A percentile compares a stretch with the other conserved stretches of the same genome.
phyloP scores from a whole-genome alignment of 2,329 filamentous ascomycete species.

The Phyllosticta capitalensis region DNA sequence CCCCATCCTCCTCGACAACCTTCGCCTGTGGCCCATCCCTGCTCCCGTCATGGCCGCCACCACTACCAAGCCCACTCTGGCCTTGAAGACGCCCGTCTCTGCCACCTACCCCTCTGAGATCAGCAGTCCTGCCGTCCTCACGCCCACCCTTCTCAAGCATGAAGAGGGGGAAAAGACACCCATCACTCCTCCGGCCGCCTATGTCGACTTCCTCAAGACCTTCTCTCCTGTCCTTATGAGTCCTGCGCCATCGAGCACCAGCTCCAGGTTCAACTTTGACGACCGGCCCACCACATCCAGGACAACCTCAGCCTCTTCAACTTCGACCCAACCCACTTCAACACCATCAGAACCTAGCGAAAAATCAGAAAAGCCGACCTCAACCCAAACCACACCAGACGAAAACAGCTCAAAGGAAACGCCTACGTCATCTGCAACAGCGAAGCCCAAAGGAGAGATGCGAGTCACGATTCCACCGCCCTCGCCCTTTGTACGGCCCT shows the following conservation, averaged over 20 bases:
- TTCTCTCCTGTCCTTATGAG: slow-evolving; percentile 63
- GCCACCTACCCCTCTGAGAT: slow-evolving; percentile 47
- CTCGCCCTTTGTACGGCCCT: slow-evolving; percentile 54
- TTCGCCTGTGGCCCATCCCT: background rate
- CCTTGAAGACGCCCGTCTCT: slow-evolving; percentile 49
- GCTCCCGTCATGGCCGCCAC: slow-evolving; percentile 25
- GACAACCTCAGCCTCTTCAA: slow-evolving; percentile 28
- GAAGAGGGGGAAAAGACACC: slow-evolving; percentile 61
- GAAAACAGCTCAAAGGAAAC: background rate
- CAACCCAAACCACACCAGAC: background rate
- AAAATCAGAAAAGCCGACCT: background rate
- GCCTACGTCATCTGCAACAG: slow-evolving; percentile 4
- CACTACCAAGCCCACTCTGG: slow-evolving; percentile 31
- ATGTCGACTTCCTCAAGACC: slow-evolving; percentile 85
- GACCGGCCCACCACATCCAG: slow-evolving; percentile 29
- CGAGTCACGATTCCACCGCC: slow-evolving; percentile 49
- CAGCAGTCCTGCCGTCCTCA: slow-evolving; percentile 56
- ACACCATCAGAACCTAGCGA: background rate
- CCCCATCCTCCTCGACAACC: background rate
- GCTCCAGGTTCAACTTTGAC: slow-evolving; percentile 41
- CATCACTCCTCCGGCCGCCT: slow-evolving; percentile 82
- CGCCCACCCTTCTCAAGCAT: slow-evolving; percentile 56
- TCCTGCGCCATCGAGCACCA: slow-evolving; percentile 51
- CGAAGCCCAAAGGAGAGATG: background rate
- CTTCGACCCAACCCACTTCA: slow-evolving; percentile 28